Evolutionary conservation across 2,329 filamentous ascomycete species (phyloP).

Genomic region (Leptosphaerulina australis): DNA sequence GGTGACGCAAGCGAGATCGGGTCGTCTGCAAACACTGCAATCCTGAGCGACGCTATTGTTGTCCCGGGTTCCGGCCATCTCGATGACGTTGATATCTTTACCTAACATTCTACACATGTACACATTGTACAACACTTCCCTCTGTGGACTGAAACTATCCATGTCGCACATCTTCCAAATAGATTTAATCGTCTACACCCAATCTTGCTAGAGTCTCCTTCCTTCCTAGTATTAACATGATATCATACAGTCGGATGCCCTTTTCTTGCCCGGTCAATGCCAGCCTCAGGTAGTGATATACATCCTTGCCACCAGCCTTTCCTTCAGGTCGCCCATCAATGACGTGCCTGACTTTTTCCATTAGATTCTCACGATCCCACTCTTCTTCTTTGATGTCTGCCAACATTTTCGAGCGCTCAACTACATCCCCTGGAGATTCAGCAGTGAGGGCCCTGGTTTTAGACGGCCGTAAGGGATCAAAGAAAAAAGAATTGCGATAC

Average conservation of each 20-base stretch:
- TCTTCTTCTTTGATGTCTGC: constrained; percentile 22
- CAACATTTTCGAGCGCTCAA: constrained; percentile 26
- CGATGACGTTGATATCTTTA: too few relatives aligned
- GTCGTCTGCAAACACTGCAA: too few relatives aligned
- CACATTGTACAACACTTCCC: too few relatives aligned
- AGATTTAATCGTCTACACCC: constrained; percentile 19
- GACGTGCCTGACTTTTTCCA: constrained; percentile 34
- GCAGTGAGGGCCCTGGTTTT: background rate
- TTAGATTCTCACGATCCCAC: constrained; percentile 36
- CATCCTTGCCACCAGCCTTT: constrained; percentile 34
- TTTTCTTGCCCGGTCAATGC: constrained; percentile 40
- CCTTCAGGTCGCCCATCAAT: constrained; percentile 36
- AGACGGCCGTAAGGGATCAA: constrained; percentile 47
- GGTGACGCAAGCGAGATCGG: too few relatives aligned
- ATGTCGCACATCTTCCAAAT: background rate
- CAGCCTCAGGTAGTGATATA: constrained; percentile 44
- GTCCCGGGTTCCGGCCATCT: too few relatives aligned
- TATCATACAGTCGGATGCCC: constrained; percentile 44
- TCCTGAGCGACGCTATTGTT: too few relatives aligned
- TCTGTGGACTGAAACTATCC: too few relatives aligned
- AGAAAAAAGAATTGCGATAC: constrained; percentile 64
- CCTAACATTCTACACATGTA: too few relatives aligned
- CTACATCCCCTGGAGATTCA: constrained; percentile 22
- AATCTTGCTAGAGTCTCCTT: constrained; percentile 40
- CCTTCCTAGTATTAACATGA: constrained; percentile 44